Base-by-base conservation (phyloP, 2,329 filamentous ascomycete genomes). In the Paecilomyces fulvus region DNA sequence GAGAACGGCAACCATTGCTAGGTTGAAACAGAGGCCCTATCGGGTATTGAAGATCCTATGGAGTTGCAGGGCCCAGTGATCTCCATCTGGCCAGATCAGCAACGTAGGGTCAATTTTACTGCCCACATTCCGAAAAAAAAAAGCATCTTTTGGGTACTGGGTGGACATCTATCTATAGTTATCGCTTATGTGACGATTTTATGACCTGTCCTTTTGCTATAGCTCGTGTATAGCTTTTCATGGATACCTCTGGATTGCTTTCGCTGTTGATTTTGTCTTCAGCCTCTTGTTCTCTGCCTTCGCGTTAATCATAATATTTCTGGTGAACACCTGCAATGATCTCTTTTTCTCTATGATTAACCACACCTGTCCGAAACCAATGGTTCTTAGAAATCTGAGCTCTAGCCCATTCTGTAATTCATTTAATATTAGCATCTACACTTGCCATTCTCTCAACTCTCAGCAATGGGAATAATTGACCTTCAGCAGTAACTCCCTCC, bases 381-480 rank as follows among this genome's bases (percentile, higher is more conserved):
- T 55, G 53, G 17, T 58, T 53, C 11, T 55, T 58, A 20, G 56
- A 49, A 14, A 58, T 58, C 9, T 49, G 37, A 33, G 56, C 56
- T 14, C 53, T 25, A 21, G 56, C 53, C 56, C 56, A 58, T 50
- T 58, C 56, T 58, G 25, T 28, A 28, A 43, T 31, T 10, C 1
- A 31, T 31, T 31, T 31, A 11, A 31, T 31, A 7, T 31, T 7
- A 31, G 12, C 9, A 31, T 31, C 30, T 12, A 7, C 30, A 31
- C 30, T 11, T 31, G 3, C 30, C 30, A 11, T 3, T 9, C 10
- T 31, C 3, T 12, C 30, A 4, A 3, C 7, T 31, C 7, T 2
- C 25, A 28, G 8, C 30, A 10, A 14, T 12, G 10, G 30, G 30
- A 4, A 11, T 14, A 31, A 58, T 37, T 10, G 21, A 58, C 56